A percentile compares a stretch with the other conserved stretches of the same genome.
These are phyloP conservation scores for Metschnikowia noctiluminum DNA, from an alignment of 805 yeast genomes.

Conservation along the genomic window DNA sequence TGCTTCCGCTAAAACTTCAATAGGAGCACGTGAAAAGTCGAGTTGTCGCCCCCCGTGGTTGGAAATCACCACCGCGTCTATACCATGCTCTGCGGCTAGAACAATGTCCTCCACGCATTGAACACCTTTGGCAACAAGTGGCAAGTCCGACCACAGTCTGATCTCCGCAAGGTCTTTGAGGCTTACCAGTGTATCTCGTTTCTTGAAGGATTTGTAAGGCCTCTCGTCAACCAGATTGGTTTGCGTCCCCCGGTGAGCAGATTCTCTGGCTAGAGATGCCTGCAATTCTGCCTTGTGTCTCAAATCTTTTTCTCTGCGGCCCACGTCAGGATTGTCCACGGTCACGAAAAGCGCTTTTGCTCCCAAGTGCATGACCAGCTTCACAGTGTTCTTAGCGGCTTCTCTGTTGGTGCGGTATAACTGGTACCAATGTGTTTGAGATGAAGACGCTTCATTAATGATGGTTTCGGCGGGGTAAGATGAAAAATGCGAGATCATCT, in stretches of 20 bases:
- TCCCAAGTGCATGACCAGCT: conserved; percentile 54
- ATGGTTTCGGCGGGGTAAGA: conserved; percentile 87
- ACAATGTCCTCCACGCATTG: conserved; percentile 65
- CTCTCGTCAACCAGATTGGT: conserved; percentile 8
- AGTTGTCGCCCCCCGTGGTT: conserved; percentile 91
- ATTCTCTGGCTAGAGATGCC: not conserved
- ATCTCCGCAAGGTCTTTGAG: conserved; percentile 40
- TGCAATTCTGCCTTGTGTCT: conserved; percentile 27
- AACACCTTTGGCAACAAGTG: conserved; percentile 62
- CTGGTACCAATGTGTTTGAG: conserved; percentile 86
- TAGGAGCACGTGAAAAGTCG: conserved; percentile 76
- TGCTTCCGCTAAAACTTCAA: conserved; percentile 70
- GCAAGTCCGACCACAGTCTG: conserved; percentile 30
- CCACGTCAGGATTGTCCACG: conserved; percentile 90
- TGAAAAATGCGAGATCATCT: conserved; percentile 92
- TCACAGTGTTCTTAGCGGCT: conserved; percentile 59
- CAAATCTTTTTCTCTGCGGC: conserved; percentile 51
- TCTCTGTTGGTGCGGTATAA: conserved; percentile 66
- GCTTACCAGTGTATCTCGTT: conserved; percentile 27
- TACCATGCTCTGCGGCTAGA: conserved; percentile 53
- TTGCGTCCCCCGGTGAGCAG: not conserved
- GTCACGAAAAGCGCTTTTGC: conserved; percentile 82
- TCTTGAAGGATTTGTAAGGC: conserved; percentile 9
- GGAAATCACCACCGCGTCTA: conserved; percentile 68
- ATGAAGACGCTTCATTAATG: conserved; percentile 59